Base-by-base conservation (phyloP, 306 rosid species). In the Lablab purpureus region DNA sequence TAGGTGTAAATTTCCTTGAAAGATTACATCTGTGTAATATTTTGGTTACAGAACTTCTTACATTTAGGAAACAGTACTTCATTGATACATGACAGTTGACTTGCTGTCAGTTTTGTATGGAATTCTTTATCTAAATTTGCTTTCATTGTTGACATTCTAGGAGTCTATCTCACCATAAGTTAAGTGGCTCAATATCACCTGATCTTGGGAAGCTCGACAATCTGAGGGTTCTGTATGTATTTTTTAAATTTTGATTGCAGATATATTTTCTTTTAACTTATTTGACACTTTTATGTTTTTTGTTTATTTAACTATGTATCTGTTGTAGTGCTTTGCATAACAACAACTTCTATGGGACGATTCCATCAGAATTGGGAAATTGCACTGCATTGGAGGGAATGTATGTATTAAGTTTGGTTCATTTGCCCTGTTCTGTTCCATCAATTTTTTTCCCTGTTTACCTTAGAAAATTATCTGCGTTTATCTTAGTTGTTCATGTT, bases 311-410 rank as follows among this genome's bases (percentile, higher is more conserved):
- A 80, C 49, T 30, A 83, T 91, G 28, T 65, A 70, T 69, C 55
- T 82, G 52, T 40, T 82, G 85, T 71, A 96, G 99, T 85, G 87
- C 94, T 78, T 96, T 96, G 77, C 88, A 90, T 73, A 64, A 82
- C 88, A 96, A 96, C 89, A 90, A 89, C 84, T 81, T 96, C 74
- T 93, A 91, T 84, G 98, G 97, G 76, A 67, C 89, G 62, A 87
- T 96, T 86, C 99, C 99, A 66, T 86, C 98, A 78, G 98, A 89
- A 63, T 71, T 96, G 92, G 99, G 96, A 80, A 96, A 96, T 72
- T 96, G 99, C 90, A 88, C 93, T 9, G 85, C 80, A 52, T 79
- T 93, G 90, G 85, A 90, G 81, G 85, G 83, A 84, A 68, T 96
- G 99, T 96, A 87, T 81, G 99, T 84, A 64, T 62, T 76, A 37